Percentiles rank a stretch among this genome's conserved stretches.
These are phyloP conservation scores for Toxicodendron radicans DNA, from an alignment of 345 rosid species.

Conservation along the genomic window DNA sequence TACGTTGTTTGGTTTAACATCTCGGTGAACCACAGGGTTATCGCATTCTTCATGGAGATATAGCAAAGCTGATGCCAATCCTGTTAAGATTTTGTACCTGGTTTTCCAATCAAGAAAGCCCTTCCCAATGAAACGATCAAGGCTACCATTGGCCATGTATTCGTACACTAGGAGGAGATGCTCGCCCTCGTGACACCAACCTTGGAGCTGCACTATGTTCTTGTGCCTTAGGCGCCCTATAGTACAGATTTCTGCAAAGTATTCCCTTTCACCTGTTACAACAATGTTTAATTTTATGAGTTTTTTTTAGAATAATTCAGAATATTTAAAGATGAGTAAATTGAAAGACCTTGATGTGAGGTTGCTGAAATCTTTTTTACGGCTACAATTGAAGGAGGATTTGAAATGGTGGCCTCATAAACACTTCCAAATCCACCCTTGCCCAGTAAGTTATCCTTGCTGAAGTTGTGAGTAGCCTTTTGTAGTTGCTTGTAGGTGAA, in stretches of 20 bases:
- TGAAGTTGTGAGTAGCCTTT: slow-evolving; percentile 39
- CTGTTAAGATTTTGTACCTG: slow-evolving; percentile 32
- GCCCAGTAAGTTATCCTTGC: slow-evolving; percentile 42
- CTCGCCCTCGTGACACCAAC: slow-evolving; percentile 45
- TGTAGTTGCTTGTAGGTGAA: slow-evolving; percentile 36
- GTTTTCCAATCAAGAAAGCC: slow-evolving; percentile 32
- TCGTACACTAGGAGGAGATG: slow-evolving; percentile 44
- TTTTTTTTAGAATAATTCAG: too few relatives aligned
- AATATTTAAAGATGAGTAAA: too few relatives aligned
- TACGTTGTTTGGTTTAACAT: slow-evolving; percentile 45
- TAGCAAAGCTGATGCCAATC: slow-evolving; percentile 41
- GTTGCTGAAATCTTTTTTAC: slow-evolving; percentile 46
- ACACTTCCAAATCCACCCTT: slow-evolving; percentile 47
- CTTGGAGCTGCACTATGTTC: slow-evolving; percentile 47
- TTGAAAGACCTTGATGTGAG: slow-evolving; percentile 32
- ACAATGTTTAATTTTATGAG: background rate
- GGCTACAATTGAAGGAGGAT: slow-evolving; percentile 33
- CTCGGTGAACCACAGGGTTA: slow-evolving; percentile 41
- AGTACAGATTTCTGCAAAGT: slow-evolving; percentile 44
- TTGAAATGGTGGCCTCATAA: slow-evolving; percentile 31
- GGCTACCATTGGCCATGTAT: slow-evolving; percentile 48
- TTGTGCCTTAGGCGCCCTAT: slow-evolving; percentile 46
- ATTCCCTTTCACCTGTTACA: slow-evolving; percentile 37
- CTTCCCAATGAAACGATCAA: slow-evolving; percentile 41
- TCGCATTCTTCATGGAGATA: slow-evolving; percentile 46